Evolutionary conservation across 768 basidiomycete genomes (phyloP).

Genomic region (Serpula lacrymans): DNA sequence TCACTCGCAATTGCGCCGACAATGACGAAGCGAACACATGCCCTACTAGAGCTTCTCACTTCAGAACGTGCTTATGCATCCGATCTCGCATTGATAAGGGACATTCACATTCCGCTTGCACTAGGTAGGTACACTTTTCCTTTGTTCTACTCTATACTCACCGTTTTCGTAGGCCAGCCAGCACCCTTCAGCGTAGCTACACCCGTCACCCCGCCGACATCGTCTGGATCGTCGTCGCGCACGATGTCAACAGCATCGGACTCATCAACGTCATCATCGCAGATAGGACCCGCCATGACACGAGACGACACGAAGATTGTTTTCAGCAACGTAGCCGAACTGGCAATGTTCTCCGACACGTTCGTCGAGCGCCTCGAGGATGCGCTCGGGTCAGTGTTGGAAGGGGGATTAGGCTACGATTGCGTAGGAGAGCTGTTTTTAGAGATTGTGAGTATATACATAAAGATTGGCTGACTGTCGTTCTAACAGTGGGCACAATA

Average conservation of each 20-base stretch:
- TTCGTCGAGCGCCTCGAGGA: constrained; percentile 64
- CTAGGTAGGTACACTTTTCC: constrained; percentile 47
- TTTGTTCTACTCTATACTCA: constrained; percentile 10
- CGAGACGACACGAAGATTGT: constrained; percentile 66
- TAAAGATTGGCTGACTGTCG: constrained; percentile 7
- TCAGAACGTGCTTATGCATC: constrained; percentile 81
- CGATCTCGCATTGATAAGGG: constrained; percentile 76
- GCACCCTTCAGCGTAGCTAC: constrained; percentile 29
- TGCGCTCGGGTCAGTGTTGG: constrained; percentile 60
- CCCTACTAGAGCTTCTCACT: constrained; percentile 71
- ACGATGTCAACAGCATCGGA: constrained; percentile 43
- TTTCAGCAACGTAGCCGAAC: constrained; percentile 73
- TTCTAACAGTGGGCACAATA: constrained; percentile 22
- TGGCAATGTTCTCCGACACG: constrained; percentile 67
- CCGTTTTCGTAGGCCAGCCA: constrained; percentile 33
- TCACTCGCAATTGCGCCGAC: constrained; percentile 20
- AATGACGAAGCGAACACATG: constrained; percentile 72
- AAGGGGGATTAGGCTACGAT: constrained; percentile 68
- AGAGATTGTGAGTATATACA: constrained; percentile 48
- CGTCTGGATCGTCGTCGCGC: constrained; percentile 37
- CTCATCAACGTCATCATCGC: constrained; percentile 48
- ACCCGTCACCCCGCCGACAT: constrained; percentile 28
- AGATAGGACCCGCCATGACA: constrained; percentile 61
- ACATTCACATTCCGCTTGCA: constrained; percentile 77
- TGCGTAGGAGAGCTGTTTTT: constrained; percentile 68